Evolutionary conservation across 331 rosid species (phyloP).

Genomic region (Quercus lobata): DNA sequence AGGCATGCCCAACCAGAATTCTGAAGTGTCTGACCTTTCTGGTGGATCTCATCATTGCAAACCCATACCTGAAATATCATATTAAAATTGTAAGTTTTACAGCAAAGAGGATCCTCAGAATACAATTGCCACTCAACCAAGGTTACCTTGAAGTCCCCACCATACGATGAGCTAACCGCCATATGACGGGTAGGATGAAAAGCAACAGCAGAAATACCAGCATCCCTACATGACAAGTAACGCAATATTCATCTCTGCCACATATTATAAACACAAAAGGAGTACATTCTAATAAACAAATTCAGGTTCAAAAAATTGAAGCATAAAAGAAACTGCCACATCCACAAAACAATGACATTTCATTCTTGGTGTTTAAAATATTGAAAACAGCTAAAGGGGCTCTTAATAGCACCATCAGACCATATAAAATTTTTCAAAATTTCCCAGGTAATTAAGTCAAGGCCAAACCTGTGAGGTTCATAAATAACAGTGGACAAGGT

Average conservation of each 20-base stretch:
- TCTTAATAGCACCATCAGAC: background rate
- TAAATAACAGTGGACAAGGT: constrained; percentile 72
- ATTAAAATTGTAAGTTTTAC: constrained; percentile 2
- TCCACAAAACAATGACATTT: background rate
- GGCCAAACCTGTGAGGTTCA: constrained; percentile 90
- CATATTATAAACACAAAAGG: constrained; percentile 4
- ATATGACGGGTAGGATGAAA: constrained; percentile 67
- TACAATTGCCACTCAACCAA: background rate
- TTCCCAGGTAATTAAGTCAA: constrained; percentile 9
- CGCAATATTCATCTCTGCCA: constrained; percentile 1
- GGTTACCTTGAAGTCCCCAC: constrained; percentile 93
- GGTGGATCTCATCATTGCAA: constrained; percentile 50
- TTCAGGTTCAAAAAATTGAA: constrained; percentile 17
- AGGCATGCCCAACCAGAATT: constrained; percentile 88
- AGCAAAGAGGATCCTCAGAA: background rate
- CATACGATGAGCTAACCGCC: constrained; percentile 85
- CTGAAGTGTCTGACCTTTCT: constrained; percentile 32
- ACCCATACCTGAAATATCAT: constrained; percentile 72
- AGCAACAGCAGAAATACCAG: constrained; percentile 67
- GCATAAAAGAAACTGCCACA: background rate
- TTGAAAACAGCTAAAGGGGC: background rate
- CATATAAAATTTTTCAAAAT: background rate
- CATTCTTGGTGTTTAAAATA: background rate
- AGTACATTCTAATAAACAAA: background rate
- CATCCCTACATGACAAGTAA: constrained; percentile 54